Base-by-base conservation (phyloP, 495 filamentous ascomycete species). In the Neurospora africana region DNA sequence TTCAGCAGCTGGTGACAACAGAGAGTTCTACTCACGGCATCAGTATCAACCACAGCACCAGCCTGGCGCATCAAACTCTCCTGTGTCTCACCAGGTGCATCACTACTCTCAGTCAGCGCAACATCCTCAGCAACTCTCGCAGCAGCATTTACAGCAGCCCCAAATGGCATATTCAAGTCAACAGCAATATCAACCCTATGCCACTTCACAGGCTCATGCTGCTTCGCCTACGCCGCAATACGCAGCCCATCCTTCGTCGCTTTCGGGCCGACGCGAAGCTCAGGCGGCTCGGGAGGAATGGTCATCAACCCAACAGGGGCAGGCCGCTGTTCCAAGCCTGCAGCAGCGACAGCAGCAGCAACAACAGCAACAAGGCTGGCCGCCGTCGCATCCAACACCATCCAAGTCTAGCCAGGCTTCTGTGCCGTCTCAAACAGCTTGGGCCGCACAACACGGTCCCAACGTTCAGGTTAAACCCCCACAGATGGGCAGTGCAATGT, bases 21-120 rank as follows among this genome's bases (percentile, higher is more conserved):
- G 81, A 67, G 84, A 85, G 19, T 85, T 84, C 72, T 86, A 83
- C 40, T 70, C 75, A 21, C 78, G 78, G 0, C 83, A 82, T 44
- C 73, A 76, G 8, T 84, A 79, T 68, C 77, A 74, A 36, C 15
- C 74, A 1, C 75, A 79, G 67, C 83, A 83, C 35, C 79, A 78
- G 17, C 41, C 78, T 11, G 77, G 76, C 47, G 76, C 79, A 7
- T 68, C 77, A 7, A 80, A 76, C 69, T 84, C 84, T 41, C 83
- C 84, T 2, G 83, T 82, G 74, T 70, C 73, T 11, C 84, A 83
- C 36, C 81, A 82, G 36, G 78, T 78, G 47, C 81, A 81, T 30
- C 82, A 81, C 38, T 84, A 83, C 69, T 75, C 80, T 11, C 81
- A 78, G 58, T 73, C 79, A 17, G 75, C 73, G 5, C 81, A 82